Percentiles rank a stretch among this genome's conserved stretches.
These are phyloP conservation scores for Alternaria atra DNA, from an alignment of 2,329 filamentous ascomycete species.

Conservation along the genomic window DNA sequence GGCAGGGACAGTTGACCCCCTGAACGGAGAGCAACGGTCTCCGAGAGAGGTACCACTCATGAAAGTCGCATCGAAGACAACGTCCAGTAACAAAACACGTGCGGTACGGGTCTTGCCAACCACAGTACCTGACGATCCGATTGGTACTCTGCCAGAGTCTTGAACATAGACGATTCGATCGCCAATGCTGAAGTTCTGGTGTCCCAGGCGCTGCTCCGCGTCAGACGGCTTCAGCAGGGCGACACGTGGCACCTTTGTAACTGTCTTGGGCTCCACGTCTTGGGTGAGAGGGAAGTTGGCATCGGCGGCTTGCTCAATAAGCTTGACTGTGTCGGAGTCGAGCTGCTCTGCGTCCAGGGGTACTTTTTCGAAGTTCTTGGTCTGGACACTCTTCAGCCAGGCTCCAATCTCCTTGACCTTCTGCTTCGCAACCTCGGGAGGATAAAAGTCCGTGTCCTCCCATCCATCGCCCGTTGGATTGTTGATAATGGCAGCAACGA, in stretches of 20 bases:
- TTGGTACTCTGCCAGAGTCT: slow-evolving; percentile 92
- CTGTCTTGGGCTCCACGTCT: slow-evolving; percentile 67
- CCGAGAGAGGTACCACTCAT: slow-evolving; percentile 96
- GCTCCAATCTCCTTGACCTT: slow-evolving; percentile 93
- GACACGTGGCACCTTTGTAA: slow-evolving; percentile 83
- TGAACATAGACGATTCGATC: slow-evolving; percentile 94
- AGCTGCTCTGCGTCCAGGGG: slow-evolving; percentile 96
- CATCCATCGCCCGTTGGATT: slow-evolving; percentile 89
- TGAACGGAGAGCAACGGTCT: slow-evolving; percentile 90
- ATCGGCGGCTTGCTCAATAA: slow-evolving; percentile 81
- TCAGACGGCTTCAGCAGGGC: slow-evolving; percentile 93
- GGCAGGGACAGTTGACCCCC: slow-evolving; percentile 87
- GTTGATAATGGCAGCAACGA: slow-evolving; percentile 85
- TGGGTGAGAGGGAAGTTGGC: slow-evolving; percentile 43
- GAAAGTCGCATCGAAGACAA: slow-evolving; percentile 93
- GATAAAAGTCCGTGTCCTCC: slow-evolving; percentile 85
- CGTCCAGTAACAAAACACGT: slow-evolving; percentile 82
- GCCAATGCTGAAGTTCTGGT: slow-evolving; percentile 83
- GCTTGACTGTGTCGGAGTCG: slow-evolving; percentile 86
- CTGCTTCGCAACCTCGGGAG: slow-evolving; percentile 72
- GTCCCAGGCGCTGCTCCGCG: slow-evolving; percentile 89
- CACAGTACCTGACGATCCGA: slow-evolving; percentile 91
- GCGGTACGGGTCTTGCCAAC: slow-evolving; percentile 90
- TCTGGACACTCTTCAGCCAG: slow-evolving; percentile 92
- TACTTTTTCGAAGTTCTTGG: slow-evolving; percentile 93